Percentiles rank a stretch among this genome's conserved stretches.
phyloP scores from a whole-genome alignment of 805 yeast species.

The Alloascoidea africana region DNA sequence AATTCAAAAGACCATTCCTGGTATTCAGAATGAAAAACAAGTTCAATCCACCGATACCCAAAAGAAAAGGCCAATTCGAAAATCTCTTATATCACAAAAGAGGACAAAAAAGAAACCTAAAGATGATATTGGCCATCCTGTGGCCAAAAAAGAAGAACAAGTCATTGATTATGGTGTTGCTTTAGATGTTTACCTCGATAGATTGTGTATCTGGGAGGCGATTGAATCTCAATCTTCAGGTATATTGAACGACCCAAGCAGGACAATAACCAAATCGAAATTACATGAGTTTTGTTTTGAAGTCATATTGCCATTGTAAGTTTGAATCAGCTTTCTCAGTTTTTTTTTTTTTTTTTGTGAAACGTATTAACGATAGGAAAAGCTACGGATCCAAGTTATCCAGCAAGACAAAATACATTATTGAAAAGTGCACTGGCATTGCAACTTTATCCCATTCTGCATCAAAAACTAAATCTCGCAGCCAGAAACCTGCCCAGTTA shows the following conservation, averaged over 20 bases:
- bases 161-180: not conserved
- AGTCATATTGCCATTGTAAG: not conserved
- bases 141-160: not conserved
- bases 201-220: not conserved
- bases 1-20: no score
- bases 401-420: not conserved
- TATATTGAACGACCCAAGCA: no score
- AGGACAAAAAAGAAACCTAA: not conserved
- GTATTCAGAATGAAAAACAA: not conserved
- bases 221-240: no score
- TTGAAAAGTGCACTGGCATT: constrained; percentile 1
- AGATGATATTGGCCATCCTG: not conserved
- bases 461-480: not conserved
- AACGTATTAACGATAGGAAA: no score
- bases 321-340: no score
- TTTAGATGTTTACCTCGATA: not conserved
- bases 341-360: no score
- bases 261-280: not conserved
- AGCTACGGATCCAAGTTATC: not conserved
- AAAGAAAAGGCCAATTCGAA: not conserved
- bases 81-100: not conserved
- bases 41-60: not conserved
- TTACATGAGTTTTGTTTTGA: not conserved
- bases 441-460: not conserved
- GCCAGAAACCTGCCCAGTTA: not conserved